phyloP scores from a whole-genome alignment of 1,284 basidiomycete genomes.

The Ustilago nuda region DNA sequence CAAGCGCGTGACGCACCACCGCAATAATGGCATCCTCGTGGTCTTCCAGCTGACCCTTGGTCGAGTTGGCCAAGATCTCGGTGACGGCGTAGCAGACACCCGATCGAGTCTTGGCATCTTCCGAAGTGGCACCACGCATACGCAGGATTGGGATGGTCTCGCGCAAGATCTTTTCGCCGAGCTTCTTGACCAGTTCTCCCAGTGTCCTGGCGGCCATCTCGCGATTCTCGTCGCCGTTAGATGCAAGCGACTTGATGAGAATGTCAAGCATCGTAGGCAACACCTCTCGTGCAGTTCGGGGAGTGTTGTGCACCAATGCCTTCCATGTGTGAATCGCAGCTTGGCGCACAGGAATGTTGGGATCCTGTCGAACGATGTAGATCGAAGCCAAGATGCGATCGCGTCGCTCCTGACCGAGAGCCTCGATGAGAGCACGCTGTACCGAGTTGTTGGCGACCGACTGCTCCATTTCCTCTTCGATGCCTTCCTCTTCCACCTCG shows the following conservation, averaged over 20 bases:
- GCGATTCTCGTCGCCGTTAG: constrained; percentile 84
- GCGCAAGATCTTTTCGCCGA: constrained; percentile 89
- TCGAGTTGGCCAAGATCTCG: constrained; percentile 90
- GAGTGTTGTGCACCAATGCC: constrained; percentile 85
- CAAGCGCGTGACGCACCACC: constrained; percentile 80
- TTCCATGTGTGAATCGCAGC: constrained; percentile 98
- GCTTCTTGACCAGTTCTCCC: constrained; percentile 89
- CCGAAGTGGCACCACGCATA: constrained; percentile 74
- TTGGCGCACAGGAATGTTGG: constrained; percentile 88
- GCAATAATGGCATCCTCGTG: constrained; percentile 90
- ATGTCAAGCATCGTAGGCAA: constrained; percentile 76
- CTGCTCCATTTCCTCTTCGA: constrained; percentile 73
- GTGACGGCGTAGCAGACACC: constrained; percentile 89
- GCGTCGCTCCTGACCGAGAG: constrained; percentile 87
- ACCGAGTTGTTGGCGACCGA: constrained; percentile 73
- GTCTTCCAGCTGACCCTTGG: constrained; percentile 85
- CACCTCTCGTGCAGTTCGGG: constrained; percentile 84
- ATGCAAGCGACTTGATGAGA: constrained; percentile 82
- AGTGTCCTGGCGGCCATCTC: constrained; percentile 76
- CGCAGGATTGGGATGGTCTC: constrained; percentile 86
- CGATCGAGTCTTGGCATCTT: constrained; percentile 81
- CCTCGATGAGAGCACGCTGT: constrained; percentile 84
- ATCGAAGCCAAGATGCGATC: constrained; percentile 90
- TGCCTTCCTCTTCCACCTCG: constrained; percentile 74
- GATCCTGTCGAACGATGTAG: constrained; percentile 93